Evolutionary conservation across 768 basidiomycete species (phyloP).

Genomic region (Leccinum uliginosum): DNA sequence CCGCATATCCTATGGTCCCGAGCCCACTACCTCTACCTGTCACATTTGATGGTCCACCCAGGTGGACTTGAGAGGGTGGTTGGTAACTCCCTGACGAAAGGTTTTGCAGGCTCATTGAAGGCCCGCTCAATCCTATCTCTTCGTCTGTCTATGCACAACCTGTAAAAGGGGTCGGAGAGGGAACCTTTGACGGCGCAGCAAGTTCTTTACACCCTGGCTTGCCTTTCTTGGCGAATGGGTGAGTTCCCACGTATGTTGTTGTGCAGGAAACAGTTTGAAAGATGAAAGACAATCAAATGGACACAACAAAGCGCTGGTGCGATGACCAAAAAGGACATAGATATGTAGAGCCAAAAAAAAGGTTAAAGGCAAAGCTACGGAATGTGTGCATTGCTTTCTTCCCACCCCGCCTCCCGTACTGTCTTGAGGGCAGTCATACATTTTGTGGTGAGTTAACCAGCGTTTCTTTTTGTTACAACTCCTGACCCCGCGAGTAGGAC

Average conservation of each 20-base stretch:
- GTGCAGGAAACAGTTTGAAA: background rate
- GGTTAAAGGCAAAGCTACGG: background rate
- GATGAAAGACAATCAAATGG: background rate
- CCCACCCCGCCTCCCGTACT: background rate
- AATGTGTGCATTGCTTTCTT: background rate
- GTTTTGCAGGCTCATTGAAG: background rate
- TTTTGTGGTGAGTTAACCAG: background rate
- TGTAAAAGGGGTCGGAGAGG: background rate
- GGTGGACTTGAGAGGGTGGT: background rate
- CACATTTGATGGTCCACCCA: background rate
- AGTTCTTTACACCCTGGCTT: background rate
- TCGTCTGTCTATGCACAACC: no score
- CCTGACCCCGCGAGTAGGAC: background rate
- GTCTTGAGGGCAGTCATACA: slow-evolving; percentile 1
- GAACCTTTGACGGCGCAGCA: background rate
- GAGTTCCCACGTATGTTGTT: background rate
- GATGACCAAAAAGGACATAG: background rate
- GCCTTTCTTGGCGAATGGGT: background rate
- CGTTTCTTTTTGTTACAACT: background rate
- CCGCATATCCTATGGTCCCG: background rate
- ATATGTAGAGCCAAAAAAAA: background rate
- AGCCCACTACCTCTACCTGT: background rate
- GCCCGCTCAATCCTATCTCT: background rate
- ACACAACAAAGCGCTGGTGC: background rate
- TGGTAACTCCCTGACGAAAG: background rate